phyloP scores from a whole-genome alignment of 2,329 filamentous ascomycete genomes.

The Colletotrichum musicola region DNA sequence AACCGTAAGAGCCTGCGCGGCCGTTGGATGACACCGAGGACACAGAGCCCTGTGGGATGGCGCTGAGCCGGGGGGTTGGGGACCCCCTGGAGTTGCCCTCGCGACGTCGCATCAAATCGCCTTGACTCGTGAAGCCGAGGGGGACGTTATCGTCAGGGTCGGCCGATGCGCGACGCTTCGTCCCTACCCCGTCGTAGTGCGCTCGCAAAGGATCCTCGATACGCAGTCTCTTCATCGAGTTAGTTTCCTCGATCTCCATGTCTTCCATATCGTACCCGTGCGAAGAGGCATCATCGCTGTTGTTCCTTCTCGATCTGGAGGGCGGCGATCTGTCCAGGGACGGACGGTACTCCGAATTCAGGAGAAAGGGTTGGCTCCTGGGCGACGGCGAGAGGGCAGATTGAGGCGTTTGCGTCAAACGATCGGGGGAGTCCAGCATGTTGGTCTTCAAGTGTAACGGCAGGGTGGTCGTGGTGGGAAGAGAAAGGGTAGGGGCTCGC shows the following conservation, averaged over 20 bases:
- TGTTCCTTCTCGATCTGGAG: constrained; percentile 59
- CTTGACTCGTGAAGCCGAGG: constrained; percentile 46
- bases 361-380: constrained; percentile 57
- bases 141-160: constrained; percentile 59
- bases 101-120: constrained; percentile 62
- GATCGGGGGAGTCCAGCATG: constrained; percentile 59
- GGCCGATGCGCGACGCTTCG: constrained; percentile 69
- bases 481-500: constrained; percentile 59
- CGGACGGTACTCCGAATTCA: constrained; percentile 57
- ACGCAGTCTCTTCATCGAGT: constrained; percentile 62
- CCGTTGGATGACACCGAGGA: constrained; percentile 59
- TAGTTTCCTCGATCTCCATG: constrained; percentile 66
- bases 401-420: constrained; percentile 60
- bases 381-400: constrained; percentile 60
- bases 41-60: constrained; percentile 59
- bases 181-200: constrained; percentile 58
- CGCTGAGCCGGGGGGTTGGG: constrained; percentile 63
- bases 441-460: constrained; percentile 51
- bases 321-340: constrained; percentile 62
- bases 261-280: constrained; percentile 60
- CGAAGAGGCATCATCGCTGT: constrained; percentile 64
- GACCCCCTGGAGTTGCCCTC: constrained; percentile 64
- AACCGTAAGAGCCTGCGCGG: constrained; percentile 62
- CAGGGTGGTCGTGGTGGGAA: constrained; percentile 52
- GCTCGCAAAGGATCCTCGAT: constrained; percentile 58